phyloP scores from a whole-genome alignment of 1,139 yeast genomes.

The Blastobotrys persicus region DNA sequence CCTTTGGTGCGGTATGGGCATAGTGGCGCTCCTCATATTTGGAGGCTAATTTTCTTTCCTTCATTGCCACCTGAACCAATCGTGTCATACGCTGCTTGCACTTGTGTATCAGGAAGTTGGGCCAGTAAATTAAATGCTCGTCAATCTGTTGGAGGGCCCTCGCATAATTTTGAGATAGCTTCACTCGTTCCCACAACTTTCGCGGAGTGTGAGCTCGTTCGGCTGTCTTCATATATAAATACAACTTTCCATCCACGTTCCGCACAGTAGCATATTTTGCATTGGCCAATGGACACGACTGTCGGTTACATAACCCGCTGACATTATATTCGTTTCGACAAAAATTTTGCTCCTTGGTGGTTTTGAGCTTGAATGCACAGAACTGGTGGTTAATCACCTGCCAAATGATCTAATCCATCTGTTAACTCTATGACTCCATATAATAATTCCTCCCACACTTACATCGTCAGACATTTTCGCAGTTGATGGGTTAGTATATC shows the following conservation, averaged over 20 bases:
- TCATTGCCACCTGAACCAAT: conserved; percentile 90
- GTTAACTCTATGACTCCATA: background rate
- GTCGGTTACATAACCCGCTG: conserved; percentile 84
- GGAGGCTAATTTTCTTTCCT: conserved; percentile 91
- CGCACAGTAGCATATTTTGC: conserved; percentile 95
- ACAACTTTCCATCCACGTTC: conserved; percentile 80
- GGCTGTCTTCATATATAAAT: conserved; percentile 93
- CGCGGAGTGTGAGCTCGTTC: conserved; percentile 96
- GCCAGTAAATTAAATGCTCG: conserved; percentile 86
- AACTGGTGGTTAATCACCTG: conserved; percentile 86
- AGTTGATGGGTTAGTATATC: background rate
- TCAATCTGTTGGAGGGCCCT: conserved; percentile 88
- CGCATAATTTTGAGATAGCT: conserved; percentile 80
- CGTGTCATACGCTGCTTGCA: conserved; percentile 95
- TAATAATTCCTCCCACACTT: conserved; percentile 3
- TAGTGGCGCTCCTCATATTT: conserved; percentile 90
- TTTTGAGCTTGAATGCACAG: conserved; percentile 81
- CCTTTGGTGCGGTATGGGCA: conserved; percentile 85
- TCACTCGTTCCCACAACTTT: conserved; percentile 90
- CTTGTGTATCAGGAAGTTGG: conserved; percentile 82
- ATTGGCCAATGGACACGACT: conserved; percentile 94
- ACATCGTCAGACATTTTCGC: conserved; percentile 16
- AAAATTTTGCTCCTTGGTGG: conserved; percentile 76
- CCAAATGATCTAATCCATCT: conserved; percentile 63
- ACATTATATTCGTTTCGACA: conserved; percentile 89